Evolutionary conservation across 2,329 filamentous ascomycete genomes (phyloP).

Genomic region (Epichloe sibirici): DNA sequence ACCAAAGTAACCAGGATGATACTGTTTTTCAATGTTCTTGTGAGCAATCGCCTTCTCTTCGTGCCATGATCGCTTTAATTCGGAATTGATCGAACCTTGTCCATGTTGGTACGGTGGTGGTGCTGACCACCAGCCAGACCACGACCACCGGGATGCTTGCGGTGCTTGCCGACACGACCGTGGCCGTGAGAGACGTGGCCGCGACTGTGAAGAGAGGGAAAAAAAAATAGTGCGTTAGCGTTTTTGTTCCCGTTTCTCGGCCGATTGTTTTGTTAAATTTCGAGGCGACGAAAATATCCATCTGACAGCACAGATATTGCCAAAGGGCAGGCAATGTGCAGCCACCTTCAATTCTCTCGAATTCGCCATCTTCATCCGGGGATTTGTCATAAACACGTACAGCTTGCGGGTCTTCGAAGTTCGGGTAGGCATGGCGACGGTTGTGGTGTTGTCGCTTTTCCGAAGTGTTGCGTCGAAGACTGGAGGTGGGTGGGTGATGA

Average conservation of each 20-base stretch:
- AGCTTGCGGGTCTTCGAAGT: constrained; percentile 68
- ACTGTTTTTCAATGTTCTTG: constrained; percentile 36
- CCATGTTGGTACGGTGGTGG: constrained; percentile 51
- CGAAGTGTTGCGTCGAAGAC: constrained; percentile 23
- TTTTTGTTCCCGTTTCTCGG: not conserved
- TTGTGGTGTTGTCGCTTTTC: constrained; percentile 32
- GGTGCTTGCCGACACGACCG: constrained; percentile 97
- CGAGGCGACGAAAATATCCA: not conserved
- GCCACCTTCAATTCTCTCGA: constrained; percentile 3
- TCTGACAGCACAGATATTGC: constrained; percentile 13
- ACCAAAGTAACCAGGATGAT: constrained; percentile 98
- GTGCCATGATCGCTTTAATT: not conserved
- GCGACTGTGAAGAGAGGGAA: constrained; percentile 49
- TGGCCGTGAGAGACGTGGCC: constrained; percentile 97
- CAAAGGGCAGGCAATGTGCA: constrained; percentile 4
- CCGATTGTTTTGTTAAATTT: not conserved
- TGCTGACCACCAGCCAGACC: constrained; percentile 96
- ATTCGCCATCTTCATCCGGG: not conserved
- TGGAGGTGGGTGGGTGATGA: constrained; percentile 26
- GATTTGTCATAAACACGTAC: constrained; percentile 36
- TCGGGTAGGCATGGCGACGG: constrained; percentile 59
- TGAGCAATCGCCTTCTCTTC: constrained; percentile 14
- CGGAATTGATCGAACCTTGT: constrained; percentile 59
- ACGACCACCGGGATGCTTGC: constrained; percentile 79
- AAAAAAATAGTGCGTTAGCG: not conserved